Base-by-base conservation (phyloP, 805 yeast species). In the Candida tammaniensis region DNA sequence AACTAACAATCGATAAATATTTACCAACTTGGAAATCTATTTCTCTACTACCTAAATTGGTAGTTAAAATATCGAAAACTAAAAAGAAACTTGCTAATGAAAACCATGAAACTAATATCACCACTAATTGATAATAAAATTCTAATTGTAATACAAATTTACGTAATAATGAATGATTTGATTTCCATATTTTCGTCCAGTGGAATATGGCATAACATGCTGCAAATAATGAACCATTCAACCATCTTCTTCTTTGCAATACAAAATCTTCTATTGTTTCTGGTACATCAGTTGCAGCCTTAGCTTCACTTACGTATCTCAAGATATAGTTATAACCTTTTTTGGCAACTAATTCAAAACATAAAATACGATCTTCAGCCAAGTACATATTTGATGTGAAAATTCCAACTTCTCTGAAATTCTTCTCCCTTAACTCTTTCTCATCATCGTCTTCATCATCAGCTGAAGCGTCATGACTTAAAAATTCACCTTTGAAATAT, bases 181-280 rank as follows among this genome's bases (percentile, higher is more conserved):
- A 86, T 41, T 74, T 67, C 95, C 96, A 91, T 37, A 93, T 84
- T 48, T 85, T 84, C 36, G 78, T 72, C 73, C 89, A 86, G 55
- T 89, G 95, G 36, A 85, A 53, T 44, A 86, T 86, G 2, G 97
- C 80, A 56, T 84, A 93, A 35, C 89, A 68, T 3, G 98, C 98
- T 1, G 99, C 98, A 65, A 93, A 93, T 54, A 93, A 76, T 2
- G 98, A 95, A 57, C 99, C 99, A 59, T 91, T 91, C 42, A 91
- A 74, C 98, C 98, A 91, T 70, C 98, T 80, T 68, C 98, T 82
- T 67, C 98, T 82, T 66, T 91, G 98, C 36, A 93, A 77, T 34
- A 91, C 86, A 53, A 93, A 87, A 54, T 93, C 98, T n/a, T 96
- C 83, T 27, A 89, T 72, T n/a, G 74, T 70, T 52, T 89, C 97